A percentile compares a stretch with the other conserved stretches of the same genome.
Conservation (phyloP, 169 alveolate genomes). For the Eimeria praecox region DNA sequence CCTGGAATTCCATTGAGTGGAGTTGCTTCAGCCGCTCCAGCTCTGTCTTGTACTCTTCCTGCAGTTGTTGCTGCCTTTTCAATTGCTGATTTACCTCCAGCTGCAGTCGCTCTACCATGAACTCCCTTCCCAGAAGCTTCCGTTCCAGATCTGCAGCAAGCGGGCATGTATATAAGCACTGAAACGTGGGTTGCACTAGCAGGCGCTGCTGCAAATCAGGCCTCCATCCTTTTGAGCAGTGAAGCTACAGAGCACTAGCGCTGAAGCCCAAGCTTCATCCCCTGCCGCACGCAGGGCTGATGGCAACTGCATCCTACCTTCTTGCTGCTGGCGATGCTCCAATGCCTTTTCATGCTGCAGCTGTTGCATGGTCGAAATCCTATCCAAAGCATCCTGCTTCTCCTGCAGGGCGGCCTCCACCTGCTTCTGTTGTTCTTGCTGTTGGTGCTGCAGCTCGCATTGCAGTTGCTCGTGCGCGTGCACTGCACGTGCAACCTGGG, state of each 20-base stretch:
- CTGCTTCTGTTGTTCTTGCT: constrained; percentile 18
- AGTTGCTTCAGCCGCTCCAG: constrained; percentile 22
- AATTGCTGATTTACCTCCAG: constrained; percentile 9
- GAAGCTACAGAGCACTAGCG: background rate
- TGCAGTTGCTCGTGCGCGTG: constrained; percentile 38
- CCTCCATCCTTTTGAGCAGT: background rate
- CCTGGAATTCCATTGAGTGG: constrained; percentile 11
- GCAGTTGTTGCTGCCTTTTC: constrained; percentile 40
- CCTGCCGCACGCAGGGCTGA: background rate
- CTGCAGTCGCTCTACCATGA: constrained; percentile 58
- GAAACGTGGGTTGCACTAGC: background rate
- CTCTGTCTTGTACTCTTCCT: constrained; percentile 11
- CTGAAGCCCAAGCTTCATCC: background rate
- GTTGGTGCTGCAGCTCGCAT: constrained; percentile 16
- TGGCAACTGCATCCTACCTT: constrained; percentile 6
- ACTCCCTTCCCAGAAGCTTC: constrained; percentile 48
- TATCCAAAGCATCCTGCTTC: constrained; percentile 29
- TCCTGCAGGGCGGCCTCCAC: constrained; percentile 5
- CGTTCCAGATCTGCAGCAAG: constrained; percentile 20
- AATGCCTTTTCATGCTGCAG: constrained; percentile 17
- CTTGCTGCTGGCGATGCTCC: constrained; percentile 34
- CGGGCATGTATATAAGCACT: background rate
- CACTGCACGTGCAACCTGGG: constrained; percentile 5
- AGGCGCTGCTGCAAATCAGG: background rate
- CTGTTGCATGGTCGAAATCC: background rate